These are phyloP conservation scores for Vitis amurensis DNA, from an alignment of 164 flowering plant species.

Conservation along the genomic window DNA sequence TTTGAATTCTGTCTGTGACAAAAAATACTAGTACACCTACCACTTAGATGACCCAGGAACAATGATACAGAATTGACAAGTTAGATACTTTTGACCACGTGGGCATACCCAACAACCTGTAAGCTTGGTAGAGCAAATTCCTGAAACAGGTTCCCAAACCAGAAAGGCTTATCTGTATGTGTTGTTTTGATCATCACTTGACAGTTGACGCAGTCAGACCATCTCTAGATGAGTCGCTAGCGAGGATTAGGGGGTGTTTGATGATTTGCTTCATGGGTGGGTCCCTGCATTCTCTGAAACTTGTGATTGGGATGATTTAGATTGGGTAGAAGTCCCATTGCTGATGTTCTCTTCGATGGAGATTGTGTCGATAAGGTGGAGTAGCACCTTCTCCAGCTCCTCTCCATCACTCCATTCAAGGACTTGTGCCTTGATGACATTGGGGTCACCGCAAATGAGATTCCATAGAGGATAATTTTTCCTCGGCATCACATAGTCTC, in stretches of 20 bases:
- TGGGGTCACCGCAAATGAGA: conserved; percentile 33
- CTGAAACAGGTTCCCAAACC: no score
- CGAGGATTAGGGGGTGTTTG: conserved; percentile 16
- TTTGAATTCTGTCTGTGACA: no score
- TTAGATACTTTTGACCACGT: no score
- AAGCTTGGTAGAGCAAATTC: no score
- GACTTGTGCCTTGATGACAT: conserved; percentile 48
- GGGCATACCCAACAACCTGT: no score
- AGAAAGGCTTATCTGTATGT: no score
- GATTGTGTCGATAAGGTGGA: conserved; percentile 35
- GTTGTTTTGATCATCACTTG: not conserved
- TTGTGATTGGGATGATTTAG: conserved; percentile 13
- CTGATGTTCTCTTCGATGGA: conserved; percentile 4
- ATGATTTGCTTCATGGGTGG: conserved; percentile 13
- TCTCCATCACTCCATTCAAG: conserved; percentile 75
- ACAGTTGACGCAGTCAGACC: not conserved
- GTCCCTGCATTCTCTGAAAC: no score
- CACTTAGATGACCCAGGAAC: no score
- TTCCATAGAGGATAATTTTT: conserved; percentile 64
- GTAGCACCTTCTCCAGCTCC: conserved; percentile 53
- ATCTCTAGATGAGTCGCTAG: no score
- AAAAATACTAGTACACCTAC: no score
- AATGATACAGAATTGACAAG: no score
- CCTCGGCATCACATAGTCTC: conserved; percentile 85
- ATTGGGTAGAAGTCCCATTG: not conserved